These are phyloP conservation scores for Diplodia mutila DNA, from an alignment of 2,329 filamentous ascomycete genomes.

Conservation along the genomic window DNA sequence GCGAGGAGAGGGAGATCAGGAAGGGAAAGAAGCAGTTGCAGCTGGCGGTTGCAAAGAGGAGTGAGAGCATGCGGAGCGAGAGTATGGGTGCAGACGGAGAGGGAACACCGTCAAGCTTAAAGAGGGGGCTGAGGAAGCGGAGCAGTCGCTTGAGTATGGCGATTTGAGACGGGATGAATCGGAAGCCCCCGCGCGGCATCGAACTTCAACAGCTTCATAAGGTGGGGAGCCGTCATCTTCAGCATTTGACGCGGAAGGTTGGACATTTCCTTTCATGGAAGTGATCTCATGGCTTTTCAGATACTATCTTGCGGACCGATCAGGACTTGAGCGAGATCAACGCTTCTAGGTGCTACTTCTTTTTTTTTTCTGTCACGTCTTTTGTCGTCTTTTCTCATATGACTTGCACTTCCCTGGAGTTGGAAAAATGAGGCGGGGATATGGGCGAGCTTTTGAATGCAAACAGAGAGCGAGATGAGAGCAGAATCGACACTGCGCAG, in stretches of 20 bases:
- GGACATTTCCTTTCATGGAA: neutral
- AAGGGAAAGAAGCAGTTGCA: conserved; percentile 32
- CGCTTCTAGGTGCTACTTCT: neutral
- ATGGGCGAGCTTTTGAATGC: neutral
- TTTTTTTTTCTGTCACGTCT: neutral
- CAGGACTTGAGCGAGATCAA: neutral
- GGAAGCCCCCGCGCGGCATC: neutral
- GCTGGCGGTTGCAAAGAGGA: conserved; percentile 24
- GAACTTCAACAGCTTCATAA: neutral
- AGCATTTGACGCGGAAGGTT: neutral
- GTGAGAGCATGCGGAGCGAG: conserved; percentile 8
- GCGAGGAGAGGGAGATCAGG: conserved; percentile 57
- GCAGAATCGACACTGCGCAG: neutral
- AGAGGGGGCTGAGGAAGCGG: conserved; percentile 9
- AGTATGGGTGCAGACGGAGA: conserved; percentile 13
- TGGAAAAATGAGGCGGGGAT: neutral
- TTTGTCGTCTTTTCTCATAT: neutral
- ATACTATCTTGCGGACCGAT: neutral
- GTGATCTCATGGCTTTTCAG: neutral
- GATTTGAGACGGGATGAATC: neutral
- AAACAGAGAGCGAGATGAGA: neutral
- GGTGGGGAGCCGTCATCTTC: neutral
- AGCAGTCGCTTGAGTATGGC: conserved; percentile 11
- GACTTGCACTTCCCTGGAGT: conserved; percentile 21
- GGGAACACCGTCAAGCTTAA: neutral